Conservation (phyloP, 2,329 filamentous ascomycete genomes). For the Paraconiothyrium sp. region DNA sequence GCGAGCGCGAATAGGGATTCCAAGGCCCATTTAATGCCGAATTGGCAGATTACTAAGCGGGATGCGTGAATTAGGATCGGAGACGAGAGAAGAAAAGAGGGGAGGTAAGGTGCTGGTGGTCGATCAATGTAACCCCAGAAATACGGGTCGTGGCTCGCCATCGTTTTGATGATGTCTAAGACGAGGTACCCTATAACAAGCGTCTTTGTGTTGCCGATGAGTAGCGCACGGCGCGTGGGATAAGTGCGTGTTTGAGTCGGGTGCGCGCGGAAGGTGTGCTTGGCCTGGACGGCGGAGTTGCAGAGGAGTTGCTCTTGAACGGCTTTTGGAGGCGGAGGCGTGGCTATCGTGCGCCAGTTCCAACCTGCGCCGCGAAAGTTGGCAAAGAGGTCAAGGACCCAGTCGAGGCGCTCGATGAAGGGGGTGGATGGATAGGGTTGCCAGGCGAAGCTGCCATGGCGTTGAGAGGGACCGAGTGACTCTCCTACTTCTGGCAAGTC, state of each 20-base stretch:
- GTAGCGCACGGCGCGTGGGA: slow-evolving; percentile 42
- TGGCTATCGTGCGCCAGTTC: slow-evolving; percentile 64
- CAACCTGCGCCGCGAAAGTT: slow-evolving; percentile 69
- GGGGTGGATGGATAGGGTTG: slow-evolving; percentile 60
- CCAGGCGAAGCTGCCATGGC: slow-evolving; percentile 58
- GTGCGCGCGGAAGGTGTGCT: slow-evolving; percentile 32
- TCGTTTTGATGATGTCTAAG: slow-evolving; percentile 74
- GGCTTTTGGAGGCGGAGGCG: slow-evolving; percentile 55
- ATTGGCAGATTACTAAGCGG: slow-evolving; percentile 66
- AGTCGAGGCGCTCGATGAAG: slow-evolving; percentile 65
- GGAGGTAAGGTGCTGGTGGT: slow-evolving; percentile 56
- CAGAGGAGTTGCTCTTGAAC: slow-evolving; percentile 51
- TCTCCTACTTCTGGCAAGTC: slow-evolving; percentile 22
- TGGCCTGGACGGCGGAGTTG: slow-evolving; percentile 35
- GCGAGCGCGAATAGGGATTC: slow-evolving; percentile 67
- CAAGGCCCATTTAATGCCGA: slow-evolving; percentile 69
- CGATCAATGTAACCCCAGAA: slow-evolving; percentile 67
- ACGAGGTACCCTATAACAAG: slow-evolving; percentile 69
- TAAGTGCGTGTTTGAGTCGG: slow-evolving; percentile 51
- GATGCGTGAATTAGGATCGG: slow-evolving; percentile 60
- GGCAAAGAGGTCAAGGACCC: slow-evolving; percentile 65
- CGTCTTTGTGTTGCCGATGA: slow-evolving; percentile 45
- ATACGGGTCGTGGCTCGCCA: slow-evolving; percentile 81
- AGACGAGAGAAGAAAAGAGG: slow-evolving; percentile 54
- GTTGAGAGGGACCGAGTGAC: slow-evolving; percentile 37